These are phyloP conservation scores for Golubevia pallescens DNA, from an alignment of 1,284 basidiomycete species.

Conservation along the genomic window DNA sequence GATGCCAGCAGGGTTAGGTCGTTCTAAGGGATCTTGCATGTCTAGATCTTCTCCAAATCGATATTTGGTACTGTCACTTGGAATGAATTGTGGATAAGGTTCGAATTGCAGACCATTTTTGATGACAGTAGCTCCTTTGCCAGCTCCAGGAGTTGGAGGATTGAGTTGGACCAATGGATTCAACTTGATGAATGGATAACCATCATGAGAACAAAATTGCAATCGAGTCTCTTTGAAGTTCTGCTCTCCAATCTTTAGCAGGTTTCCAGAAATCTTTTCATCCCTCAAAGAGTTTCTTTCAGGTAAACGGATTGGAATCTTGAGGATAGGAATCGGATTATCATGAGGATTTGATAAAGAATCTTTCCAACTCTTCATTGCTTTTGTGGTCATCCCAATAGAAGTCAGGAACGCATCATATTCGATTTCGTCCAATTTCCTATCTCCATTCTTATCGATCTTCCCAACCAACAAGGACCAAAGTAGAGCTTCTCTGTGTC, in stretches of 20 bases:
- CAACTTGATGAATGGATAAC: conserved; percentile 6
- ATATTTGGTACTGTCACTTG: no score
- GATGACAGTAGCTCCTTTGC: neutral
- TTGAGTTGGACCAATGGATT: neutral
- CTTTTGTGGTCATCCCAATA: conserved; percentile 14
- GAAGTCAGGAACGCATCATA: conserved; percentile 7
- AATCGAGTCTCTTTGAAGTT: neutral
- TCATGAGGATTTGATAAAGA: no score
- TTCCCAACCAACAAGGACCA: conserved; percentile 42
- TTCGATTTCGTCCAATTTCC: neutral
- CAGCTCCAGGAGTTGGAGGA: neutral
- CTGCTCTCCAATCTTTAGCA: neutral
- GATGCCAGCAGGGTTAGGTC: no score
- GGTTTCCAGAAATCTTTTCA: neutral
- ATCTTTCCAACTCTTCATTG: neutral
- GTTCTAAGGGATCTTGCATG: no score
- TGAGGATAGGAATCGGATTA: no score
- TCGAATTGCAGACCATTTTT: no score
- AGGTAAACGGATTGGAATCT: neutral
- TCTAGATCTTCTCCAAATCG: no score
- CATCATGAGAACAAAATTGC: conserved; percentile 1
- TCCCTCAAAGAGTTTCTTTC: neutral
- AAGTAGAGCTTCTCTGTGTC: conserved; percentile 46
- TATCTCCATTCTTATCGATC: conserved; percentile 17
- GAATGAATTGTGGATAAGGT: no score